These are phyloP conservation scores for Coemansia sp. DNA, from an alignment of 192 early-diverging fungal genomes.

Conservation along the genomic window DNA sequence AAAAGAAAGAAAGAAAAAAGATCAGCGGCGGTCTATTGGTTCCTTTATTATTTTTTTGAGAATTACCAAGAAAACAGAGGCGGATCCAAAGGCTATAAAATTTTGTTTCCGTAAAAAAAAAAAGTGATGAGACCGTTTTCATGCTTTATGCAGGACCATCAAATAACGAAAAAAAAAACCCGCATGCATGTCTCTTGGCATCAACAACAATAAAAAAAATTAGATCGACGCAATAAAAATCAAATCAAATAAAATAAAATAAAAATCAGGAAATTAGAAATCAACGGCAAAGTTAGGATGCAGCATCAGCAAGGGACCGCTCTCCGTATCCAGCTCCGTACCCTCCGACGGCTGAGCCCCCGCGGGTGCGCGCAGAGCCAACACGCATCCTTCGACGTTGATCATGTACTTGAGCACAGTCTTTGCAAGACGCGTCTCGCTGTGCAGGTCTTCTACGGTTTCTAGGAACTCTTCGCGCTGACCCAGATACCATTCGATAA, in stretches of 20 bases:
- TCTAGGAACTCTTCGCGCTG: conserved; percentile 64
- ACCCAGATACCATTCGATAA: conserved; percentile 77
- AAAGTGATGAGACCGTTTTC: too few relatives aligned
- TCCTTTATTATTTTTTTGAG: not conserved
- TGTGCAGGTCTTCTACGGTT: conserved; percentile 60
- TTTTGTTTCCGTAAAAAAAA: not conserved
- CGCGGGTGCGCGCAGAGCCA: conserved; percentile 33
- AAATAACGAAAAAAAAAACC: not conserved
- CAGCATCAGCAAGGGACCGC: conserved; percentile 47
- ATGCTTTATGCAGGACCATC: not conserved
- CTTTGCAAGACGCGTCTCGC: conserved; percentile 64
- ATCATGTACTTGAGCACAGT: conserved; percentile 70
- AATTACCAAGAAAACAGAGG: too few relatives aligned
- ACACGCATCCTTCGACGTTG: conserved; percentile 62
- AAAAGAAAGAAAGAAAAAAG: not conserved
- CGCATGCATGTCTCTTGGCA: not conserved
- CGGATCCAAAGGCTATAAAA: too few relatives aligned
- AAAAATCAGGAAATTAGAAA: conserved; percentile 15
- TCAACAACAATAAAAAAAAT: not conserved
- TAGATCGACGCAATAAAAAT: not conserved
- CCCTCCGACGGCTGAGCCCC: not conserved
- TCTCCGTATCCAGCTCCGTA: not conserved
- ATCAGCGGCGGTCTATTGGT: too few relatives aligned
- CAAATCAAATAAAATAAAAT: conserved; percentile 1
- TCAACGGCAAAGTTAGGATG: conserved; percentile 56